These are phyloP conservation scores for Arctostaphylos glauca DNA, from an alignment of 148 eudicot species.

Conservation along the genomic window DNA sequence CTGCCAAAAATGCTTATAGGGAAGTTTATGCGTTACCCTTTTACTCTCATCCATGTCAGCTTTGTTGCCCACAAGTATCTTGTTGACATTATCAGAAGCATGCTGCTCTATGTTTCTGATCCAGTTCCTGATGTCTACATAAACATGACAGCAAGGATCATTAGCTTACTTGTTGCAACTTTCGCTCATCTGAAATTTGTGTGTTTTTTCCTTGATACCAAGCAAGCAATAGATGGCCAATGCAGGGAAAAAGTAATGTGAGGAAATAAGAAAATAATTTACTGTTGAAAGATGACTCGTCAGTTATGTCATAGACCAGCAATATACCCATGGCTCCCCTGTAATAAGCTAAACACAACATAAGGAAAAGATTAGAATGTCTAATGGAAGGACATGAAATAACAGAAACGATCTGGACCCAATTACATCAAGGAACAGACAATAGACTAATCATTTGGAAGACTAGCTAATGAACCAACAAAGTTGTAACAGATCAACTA, in stretches of 20 bases:
- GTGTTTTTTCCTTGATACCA: background rate
- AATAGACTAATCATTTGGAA: background rate
- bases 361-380: slow-evolving; percentile 6
- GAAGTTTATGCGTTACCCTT: slow-evolving; percentile 23
- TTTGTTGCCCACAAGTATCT: slow-evolving; percentile 39
- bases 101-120: slow-evolving; percentile 35
- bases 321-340: slow-evolving; percentile 36
- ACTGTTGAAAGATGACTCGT: slow-evolving; percentile 29
- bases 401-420: background rate
- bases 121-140: slow-evolving; percentile 33
- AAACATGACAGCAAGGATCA: background rate
- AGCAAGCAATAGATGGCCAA: background rate
- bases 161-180: background rate
- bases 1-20: background rate
- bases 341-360: slow-evolving; percentile 30
- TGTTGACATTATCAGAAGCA: slow-evolving; percentile 40
- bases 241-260: background rate
- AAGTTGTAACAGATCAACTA: background rate
- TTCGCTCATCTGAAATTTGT: background rate
- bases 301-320: background rate
- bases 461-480: background rate
- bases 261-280: background rate
- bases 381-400: slow-evolving; percentile 10
- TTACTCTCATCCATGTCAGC: slow-evolving; percentile 41
- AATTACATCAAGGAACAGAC: background rate